phyloP scores from a whole-genome alignment of 257 asterid genomes.

The Gynochthodes officinalis region DNA sequence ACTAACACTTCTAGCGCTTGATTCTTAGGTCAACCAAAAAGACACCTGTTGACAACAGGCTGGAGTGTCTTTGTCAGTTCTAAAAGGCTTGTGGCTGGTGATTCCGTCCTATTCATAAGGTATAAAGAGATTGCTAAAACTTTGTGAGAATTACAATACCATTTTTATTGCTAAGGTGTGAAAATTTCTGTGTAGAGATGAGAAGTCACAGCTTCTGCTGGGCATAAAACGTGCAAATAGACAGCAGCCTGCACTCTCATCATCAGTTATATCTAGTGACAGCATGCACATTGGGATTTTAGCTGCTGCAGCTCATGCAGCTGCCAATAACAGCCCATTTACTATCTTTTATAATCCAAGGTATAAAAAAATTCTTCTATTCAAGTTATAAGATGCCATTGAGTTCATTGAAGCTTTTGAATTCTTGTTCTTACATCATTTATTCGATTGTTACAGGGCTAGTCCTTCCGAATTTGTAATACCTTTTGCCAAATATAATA shows the following conservation, averaged over 20 bases:
- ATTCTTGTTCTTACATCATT: background rate
- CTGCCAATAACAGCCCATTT: slow-evolving; percentile 89
- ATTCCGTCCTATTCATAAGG: slow-evolving; percentile 94
- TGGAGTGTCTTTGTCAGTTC: slow-evolving; percentile 98
- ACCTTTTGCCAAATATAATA: slow-evolving; percentile 86
- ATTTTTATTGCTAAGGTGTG: slow-evolving; percentile 9
- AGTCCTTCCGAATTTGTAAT: slow-evolving; percentile 93
- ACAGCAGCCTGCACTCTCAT: slow-evolving; percentile 83
- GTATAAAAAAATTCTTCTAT: slow-evolving; percentile 25
- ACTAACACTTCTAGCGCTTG: slow-evolving; percentile 3
- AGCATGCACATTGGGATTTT: slow-evolving; percentile 98
- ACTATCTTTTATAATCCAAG: slow-evolving; percentile 92
- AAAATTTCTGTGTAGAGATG: slow-evolving; percentile 52
- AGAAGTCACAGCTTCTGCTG: slow-evolving; percentile 76
- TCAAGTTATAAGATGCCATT: slow-evolving; percentile 2
- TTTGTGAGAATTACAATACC: background rate
- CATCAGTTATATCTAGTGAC: slow-evolving; percentile 89
- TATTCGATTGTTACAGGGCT: slow-evolving; percentile 52
- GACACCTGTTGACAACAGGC: slow-evolving; percentile 92
- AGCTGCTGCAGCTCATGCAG: slow-evolving; percentile 99
- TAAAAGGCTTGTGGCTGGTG: slow-evolving; percentile 87
- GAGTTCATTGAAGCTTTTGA: background rate
- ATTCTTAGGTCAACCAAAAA: slow-evolving; percentile 87
- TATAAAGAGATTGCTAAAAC: slow-evolving; percentile 17
- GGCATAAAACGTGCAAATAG: slow-evolving; percentile 82